Conservation (phyloP, 2,329 filamentous ascomycete species). For the Dryadomyces quercus-mongolicae region DNA sequence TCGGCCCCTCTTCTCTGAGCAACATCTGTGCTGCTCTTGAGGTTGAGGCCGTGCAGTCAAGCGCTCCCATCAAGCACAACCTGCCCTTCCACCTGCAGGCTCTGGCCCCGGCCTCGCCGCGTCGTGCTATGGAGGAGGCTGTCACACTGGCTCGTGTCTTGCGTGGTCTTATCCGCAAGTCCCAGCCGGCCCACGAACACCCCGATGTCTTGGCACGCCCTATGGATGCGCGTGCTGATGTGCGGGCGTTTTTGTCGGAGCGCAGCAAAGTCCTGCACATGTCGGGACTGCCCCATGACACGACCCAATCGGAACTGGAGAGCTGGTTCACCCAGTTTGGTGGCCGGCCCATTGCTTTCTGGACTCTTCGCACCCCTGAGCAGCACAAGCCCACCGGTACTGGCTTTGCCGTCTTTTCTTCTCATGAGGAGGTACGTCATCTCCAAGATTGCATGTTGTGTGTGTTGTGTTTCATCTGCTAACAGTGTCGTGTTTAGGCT, state of each 20-base stretch:
- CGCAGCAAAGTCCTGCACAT: constrained; percentile 97
- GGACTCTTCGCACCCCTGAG: constrained; percentile 93
- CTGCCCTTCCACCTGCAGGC: constrained; percentile 96
- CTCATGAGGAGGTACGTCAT: constrained; percentile 83
- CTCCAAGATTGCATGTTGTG: background rate
- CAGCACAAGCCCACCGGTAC: constrained; percentile 99
- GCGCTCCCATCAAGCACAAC: constrained; percentile 97
- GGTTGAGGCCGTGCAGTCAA: constrained; percentile 94
- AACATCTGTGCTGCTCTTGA: constrained; percentile 98
- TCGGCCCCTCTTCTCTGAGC: constrained; percentile 86
- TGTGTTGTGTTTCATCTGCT: background rate
- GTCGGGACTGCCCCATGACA: constrained; percentile 94
- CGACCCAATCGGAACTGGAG: constrained; percentile 95
- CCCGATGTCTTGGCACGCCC: constrained; percentile 89
- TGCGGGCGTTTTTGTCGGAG: constrained; percentile 89
- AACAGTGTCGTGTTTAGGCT: constrained; percentile 46
- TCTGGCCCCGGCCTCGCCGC: constrained; percentile 84
- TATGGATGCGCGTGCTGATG: constrained; percentile 93
- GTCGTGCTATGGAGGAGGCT: constrained; percentile 93
- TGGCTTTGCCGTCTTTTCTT: constrained; percentile 96
- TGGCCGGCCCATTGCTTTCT: constrained; percentile 94
- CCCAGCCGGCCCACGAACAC: constrained; percentile 84
- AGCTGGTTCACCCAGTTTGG: constrained; percentile 99
- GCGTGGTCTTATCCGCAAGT: constrained; percentile 87
- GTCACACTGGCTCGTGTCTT: constrained; percentile 89